Conservation (phyloP, 768 basidiomycete species). For the Dendrothele bispora region DNA sequence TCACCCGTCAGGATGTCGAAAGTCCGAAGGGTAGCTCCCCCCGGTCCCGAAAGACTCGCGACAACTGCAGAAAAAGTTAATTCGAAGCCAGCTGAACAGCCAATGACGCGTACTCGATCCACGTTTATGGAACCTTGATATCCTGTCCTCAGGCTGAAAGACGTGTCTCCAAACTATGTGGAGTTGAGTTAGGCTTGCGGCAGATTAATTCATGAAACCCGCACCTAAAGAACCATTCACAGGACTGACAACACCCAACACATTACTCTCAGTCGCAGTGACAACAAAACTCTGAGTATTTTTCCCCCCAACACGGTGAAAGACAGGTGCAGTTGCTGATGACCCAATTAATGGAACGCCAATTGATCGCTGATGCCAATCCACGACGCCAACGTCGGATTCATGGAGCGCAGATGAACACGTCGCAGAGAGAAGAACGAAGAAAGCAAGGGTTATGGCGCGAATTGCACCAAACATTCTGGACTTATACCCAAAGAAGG, state of each 20-base stretch:
- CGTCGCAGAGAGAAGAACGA: neutral
- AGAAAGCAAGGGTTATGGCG: neutral
- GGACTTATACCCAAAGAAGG: no score
- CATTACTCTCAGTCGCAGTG: conserved; percentile 70
- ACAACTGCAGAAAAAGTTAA: conserved; percentile 44
- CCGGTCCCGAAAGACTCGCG: conserved; percentile 73
- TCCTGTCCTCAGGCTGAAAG: conserved; percentile 66
- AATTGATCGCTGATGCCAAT: conserved; percentile 82
- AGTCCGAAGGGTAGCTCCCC: conserved; percentile 65
- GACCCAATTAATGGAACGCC: conserved; percentile 67
- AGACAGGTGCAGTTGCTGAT: conserved; percentile 53
- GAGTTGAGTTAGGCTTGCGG: conserved; percentile 8
- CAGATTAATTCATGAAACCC: conserved; percentile 17
- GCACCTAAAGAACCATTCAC: conserved; percentile 72
- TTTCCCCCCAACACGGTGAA: conserved; percentile 41
- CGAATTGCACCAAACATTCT: conserved; percentile 1
- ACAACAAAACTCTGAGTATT: conserved; percentile 51
- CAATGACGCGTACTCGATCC: conserved; percentile 49
- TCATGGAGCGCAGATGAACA: conserved; percentile 55
- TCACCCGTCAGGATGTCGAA: conserved; percentile 67
- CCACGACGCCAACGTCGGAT: conserved; percentile 76
- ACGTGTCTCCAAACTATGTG: conserved; percentile 77
- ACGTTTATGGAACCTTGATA: conserved; percentile 61
- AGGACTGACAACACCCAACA: conserved; percentile 71
- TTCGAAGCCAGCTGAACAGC: neutral